Conservation (phyloP, 2,329 filamentous ascomycete genomes). For the Penicillium aurantiogriseum region DNA sequence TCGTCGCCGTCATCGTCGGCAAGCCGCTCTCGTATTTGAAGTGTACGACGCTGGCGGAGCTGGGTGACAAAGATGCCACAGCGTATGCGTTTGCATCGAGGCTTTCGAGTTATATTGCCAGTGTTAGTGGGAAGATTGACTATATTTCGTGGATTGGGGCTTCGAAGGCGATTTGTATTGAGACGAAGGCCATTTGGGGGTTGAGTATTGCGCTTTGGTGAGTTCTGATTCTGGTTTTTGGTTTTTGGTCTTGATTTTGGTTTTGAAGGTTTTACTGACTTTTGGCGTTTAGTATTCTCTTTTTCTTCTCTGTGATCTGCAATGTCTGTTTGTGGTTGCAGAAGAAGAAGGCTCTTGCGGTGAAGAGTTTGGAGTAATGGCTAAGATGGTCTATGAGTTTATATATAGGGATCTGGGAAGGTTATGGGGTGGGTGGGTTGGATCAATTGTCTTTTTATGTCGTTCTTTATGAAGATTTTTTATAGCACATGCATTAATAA, state of each 20-base stretch:
- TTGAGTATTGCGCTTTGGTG: constrained; percentile 74
- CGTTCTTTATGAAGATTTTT: background rate
- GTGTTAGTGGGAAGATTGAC: constrained; percentile 50
- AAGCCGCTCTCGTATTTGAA: constrained; percentile 75
- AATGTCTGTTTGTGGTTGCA: constrained; percentile 63
- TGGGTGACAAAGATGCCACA: constrained; percentile 47
- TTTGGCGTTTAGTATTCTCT: constrained; percentile 55
- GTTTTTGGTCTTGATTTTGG: background rate
- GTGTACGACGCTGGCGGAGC: constrained; percentile 59
- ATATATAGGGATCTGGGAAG: background rate
- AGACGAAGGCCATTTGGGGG: constrained; percentile 87
- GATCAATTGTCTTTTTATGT: background rate
- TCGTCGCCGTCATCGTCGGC: constrained; percentile 74
- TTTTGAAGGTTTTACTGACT: background rate
- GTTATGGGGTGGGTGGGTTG: background rate
- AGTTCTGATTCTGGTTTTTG: constrained; percentile 26
- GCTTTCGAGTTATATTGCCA: constrained; percentile 52
- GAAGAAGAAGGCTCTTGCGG: constrained; percentile 49
- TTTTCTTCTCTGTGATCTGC: constrained; percentile 61
- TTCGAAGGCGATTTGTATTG: constrained; percentile 67
- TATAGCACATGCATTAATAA: constrained; percentile 9
- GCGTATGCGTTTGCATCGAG: constrained; percentile 56
- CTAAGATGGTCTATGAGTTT: background rate
- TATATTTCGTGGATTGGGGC: constrained; percentile 59
- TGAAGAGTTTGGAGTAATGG: constrained; percentile 16